Evolutionary conservation across 371 early-diverging fungal genomes (phyloP).

Genomic region (Smittium mucronatum): DNA sequence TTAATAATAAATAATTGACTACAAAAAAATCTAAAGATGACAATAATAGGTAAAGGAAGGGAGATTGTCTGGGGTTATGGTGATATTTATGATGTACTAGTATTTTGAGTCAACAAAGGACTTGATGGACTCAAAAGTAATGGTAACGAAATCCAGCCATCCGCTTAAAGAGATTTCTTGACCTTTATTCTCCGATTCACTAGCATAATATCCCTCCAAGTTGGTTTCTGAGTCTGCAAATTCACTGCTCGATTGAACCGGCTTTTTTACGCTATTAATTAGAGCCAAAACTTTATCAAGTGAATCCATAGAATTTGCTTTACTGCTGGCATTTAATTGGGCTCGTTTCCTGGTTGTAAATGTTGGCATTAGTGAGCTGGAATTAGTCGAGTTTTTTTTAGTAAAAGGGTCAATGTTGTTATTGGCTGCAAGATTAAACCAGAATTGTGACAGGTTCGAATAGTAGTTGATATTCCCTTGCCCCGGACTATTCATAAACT

Average conservation of each 20-base stretch:
- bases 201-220: background rate
- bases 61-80: too few relatives aligned
- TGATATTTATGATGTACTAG: background rate
- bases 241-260: background rate
- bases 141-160: background rate
- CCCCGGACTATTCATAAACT: background rate
- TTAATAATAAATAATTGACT: background rate
- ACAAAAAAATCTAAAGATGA: background rate
- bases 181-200: background rate
- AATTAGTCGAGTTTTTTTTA: background rate
- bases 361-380: background rate
- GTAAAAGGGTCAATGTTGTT: background rate
- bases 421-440: background rate
- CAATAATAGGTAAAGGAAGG: background rate
- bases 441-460: background rate
- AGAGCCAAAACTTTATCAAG: background rate
- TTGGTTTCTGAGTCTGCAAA: background rate
- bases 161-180: background rate
- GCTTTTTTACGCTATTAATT: background rate
- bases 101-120: background rate
- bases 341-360: background rate
- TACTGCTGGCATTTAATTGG: background rate
- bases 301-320: background rate
- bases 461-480: background rate
- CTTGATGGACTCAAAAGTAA: background rate